phyloP scores from a whole-genome alignment of 164 flowering plant genomes.

The Chimonanthus salicifolius region DNA sequence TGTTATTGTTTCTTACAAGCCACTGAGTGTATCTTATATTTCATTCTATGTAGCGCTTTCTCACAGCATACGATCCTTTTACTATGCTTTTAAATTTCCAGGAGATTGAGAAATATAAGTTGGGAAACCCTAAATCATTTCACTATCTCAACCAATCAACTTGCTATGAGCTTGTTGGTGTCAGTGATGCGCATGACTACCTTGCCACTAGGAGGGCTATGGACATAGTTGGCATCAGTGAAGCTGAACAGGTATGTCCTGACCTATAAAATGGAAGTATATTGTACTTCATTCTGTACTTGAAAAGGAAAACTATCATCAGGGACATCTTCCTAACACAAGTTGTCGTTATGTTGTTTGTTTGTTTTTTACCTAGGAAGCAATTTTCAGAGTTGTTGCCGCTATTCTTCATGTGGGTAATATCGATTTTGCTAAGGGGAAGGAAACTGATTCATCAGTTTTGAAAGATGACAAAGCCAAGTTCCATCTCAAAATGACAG shows the following conservation, averaged over 20 bases:
- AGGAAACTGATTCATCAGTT: conserved; percentile 64
- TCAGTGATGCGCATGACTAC: conserved; percentile 67
- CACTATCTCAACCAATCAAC: conserved; percentile 87
- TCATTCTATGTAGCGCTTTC: conserved; percentile 1
- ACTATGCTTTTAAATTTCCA: conserved; percentile 17
- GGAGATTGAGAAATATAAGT: conserved; percentile 71
- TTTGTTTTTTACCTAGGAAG: conserved; percentile 43
- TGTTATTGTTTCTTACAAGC: neutral
- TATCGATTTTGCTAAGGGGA: conserved; percentile 57
- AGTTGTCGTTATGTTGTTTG: neutral
- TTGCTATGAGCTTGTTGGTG: conserved; percentile 72
- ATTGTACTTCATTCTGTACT: neutral
- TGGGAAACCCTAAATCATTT: conserved; percentile 78
- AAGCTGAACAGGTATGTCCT: conserved; percentile 64
- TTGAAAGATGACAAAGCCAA: conserved; percentile 56
- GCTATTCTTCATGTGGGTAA: conserved; percentile 90
- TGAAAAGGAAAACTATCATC: neutral
- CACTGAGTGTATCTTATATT: neutral
- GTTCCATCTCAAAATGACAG: conserved; percentile 71
- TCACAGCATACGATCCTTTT: neutral
- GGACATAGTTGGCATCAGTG: conserved; percentile 77
- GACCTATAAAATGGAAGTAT: conserved; percentile 1
- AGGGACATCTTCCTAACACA: conserved; percentile 1
- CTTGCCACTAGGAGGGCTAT: conserved; percentile 80
- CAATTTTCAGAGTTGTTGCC: conserved; percentile 80